phyloP scores from a whole-genome alignment of 2,329 filamentous ascomycete genomes.

The Diaporthe vaccinii region DNA sequence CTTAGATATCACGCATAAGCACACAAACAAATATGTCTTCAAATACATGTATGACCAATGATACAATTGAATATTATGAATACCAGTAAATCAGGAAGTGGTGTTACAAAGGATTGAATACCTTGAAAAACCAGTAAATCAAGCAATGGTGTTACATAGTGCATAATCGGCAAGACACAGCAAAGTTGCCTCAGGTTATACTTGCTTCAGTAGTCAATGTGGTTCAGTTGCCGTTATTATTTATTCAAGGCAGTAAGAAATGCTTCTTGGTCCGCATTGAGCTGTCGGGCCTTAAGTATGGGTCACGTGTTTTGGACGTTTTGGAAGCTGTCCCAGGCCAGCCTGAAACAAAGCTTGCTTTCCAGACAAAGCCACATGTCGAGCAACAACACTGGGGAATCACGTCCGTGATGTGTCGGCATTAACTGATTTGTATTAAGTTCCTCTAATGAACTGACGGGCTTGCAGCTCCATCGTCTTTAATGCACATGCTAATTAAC shows the following conservation, averaged over 20 bases:
- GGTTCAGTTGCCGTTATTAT: neutral
- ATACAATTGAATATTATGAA: neutral
- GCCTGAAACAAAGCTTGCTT: neutral
- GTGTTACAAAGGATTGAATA: too few relatives aligned
- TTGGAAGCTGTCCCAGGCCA: neutral
- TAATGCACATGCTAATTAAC: constrained; percentile 42
- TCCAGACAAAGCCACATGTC: neutral
- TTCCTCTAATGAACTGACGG: constrained; percentile 43
- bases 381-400: neutral
- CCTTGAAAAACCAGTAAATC: neutral
- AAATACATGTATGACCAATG: neutral
- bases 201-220: neutral
- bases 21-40: neutral
- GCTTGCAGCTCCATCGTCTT: constrained; percentile 40
- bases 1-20: constrained; percentile 20
- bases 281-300: neutral
- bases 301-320: neutral
- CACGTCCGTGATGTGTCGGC: neutral
- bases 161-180: neutral
- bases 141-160: neutral
- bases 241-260: neutral
- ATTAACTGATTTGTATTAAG: constrained; percentile 44
- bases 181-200: neutral
- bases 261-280: neutral
- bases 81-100: neutral